Evolutionary conservation across 331 rosid genomes (phyloP), one percentile per base, ranked within the genome.

Genomic region (Acacia pycnantha): DNA sequence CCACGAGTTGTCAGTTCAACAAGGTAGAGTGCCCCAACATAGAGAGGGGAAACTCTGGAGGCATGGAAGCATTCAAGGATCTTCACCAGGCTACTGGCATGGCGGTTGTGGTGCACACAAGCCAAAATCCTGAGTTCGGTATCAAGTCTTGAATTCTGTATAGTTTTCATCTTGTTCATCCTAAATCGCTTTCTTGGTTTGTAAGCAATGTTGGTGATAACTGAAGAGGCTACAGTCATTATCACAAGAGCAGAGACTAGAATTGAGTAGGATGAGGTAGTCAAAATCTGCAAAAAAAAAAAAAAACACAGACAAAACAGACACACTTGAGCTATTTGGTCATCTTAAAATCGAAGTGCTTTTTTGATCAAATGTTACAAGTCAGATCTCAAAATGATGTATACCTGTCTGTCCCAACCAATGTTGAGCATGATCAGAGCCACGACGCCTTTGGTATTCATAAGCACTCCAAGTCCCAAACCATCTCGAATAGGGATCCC

Each of bases 381-480:
- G 21, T 69, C 29, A 21, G 4, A 65, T 18, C 61, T 21, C 26
- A 21, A 54, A 54, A 21, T 31, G 14, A 19, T 62, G 21, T 0
- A 51, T 68, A 87, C 93, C 88, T 64, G 66, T 53, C 76, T 21
- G 70, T 86, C 83, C 37, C 87, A 68, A 19, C 85, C 90, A 7
- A 78, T 26, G 44, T 73, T 78, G 31, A 85, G 81, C 53, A 86
- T 84, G 14, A 90, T 53, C 15, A 90, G 29, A 0, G 88, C 78
- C 29, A 90, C 22, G 53, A 90, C 58, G 62, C 91, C 93, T 61
- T 90, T 90, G 58, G 93, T 84, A 77, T 86, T 90, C 88, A 88
- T 77, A 13, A 90, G 83, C 19, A 88, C 44, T 1, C 91, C 93
- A 37, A 90, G 87, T 51, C 87, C 85, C 59, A 81, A 29, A 21